Evolutionary conservation across 805 yeast genomes (phyloP).

Genomic region (Saccharomycopsis vini): DNA sequence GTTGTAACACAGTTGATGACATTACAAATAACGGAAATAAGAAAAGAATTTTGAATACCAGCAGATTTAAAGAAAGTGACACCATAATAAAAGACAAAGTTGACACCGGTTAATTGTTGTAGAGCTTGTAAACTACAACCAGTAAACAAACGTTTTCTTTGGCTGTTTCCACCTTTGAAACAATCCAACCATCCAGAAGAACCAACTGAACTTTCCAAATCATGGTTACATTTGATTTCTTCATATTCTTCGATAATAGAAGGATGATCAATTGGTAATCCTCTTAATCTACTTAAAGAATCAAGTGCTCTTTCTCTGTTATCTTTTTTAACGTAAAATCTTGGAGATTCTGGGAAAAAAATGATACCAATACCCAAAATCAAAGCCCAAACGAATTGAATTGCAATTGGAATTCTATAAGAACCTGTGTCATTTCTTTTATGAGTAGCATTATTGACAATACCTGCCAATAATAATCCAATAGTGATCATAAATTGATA

Average conservation of each 20-base stretch:
- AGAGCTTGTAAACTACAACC: slow-evolving; percentile 39
- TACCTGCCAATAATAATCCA: slow-evolving; percentile 62
- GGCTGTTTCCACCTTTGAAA: slow-evolving; percentile 29
- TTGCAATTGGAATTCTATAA: slow-evolving; percentile 63
- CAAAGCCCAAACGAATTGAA: slow-evolving; percentile 52
- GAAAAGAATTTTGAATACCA: slow-evolving; percentile 41
- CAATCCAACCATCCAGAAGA: slow-evolving; percentile 38
- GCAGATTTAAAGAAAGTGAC: slow-evolving; percentile 49
- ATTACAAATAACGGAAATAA: slow-evolving; percentile 34
- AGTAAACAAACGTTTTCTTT: slow-evolving; percentile 35
- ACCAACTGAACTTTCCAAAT: slow-evolving; percentile 46
- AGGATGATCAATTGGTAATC: slow-evolving; percentile 37
- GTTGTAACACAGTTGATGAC: slow-evolving; percentile 42
- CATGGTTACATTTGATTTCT: slow-evolving; percentile 41
- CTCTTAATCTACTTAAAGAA: slow-evolving; percentile 53
- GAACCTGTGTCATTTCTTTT: slow-evolving; percentile 37
- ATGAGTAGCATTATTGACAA: slow-evolving; percentile 49
- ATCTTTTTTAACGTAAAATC: slow-evolving; percentile 54
- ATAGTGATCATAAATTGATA: slow-evolving; percentile 75
- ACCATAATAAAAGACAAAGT: slow-evolving; percentile 64
- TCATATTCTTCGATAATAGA: slow-evolving; percentile 36
- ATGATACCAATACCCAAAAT: slow-evolving; percentile 43
- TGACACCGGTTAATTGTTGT: slow-evolving; percentile 68
- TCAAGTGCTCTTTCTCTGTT: slow-evolving; percentile 41
- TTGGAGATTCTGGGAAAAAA: slow-evolving; percentile 60